These are phyloP conservation scores for Cinnamomum chago DNA, from an alignment of 164 flowering plant species.

Conservation along the genomic window DNA sequence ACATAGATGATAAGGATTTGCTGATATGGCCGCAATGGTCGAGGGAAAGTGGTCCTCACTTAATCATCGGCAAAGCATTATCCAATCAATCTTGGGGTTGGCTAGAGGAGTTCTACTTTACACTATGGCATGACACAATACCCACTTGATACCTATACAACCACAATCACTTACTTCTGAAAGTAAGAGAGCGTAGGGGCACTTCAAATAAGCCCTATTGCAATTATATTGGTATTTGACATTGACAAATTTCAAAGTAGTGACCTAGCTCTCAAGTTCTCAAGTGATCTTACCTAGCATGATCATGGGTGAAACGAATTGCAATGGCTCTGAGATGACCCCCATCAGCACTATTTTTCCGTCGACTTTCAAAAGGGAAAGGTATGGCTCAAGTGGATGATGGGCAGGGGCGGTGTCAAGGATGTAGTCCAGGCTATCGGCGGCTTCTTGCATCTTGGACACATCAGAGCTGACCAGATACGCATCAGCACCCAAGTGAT, in stretches of 20 bases:
- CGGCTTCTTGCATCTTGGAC: conserved; percentile 33
- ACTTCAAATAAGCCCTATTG: background rate
- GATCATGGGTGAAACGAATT: conserved; percentile 58
- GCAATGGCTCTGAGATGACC: conserved; percentile 32
- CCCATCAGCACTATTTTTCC: conserved; percentile 46
- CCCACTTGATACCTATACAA: too few relatives aligned
- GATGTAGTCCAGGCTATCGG: conserved; percentile 44
- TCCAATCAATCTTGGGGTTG: too few relatives aligned
- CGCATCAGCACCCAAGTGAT: conserved; percentile 44
- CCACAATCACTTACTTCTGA: background rate
- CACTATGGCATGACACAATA: too few relatives aligned
- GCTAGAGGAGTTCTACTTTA: too few relatives aligned
- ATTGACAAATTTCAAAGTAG: background rate
- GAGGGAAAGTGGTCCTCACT: too few relatives aligned
- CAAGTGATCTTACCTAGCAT: conserved; percentile 56
- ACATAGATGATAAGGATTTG: too few relatives aligned
- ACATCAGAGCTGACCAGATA: conserved; percentile 40
- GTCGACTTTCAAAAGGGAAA: conserved; percentile 37
- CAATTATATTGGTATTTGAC: background rate
- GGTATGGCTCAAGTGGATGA: conserved; percentile 35
- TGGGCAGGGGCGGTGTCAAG: conserved; percentile 48
- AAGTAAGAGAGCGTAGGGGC: too few relatives aligned
- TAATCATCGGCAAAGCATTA: too few relatives aligned
- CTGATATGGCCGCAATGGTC: too few relatives aligned
- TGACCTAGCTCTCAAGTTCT: too few relatives aligned